phyloP scores from a whole-genome alignment of 1,284 basidiomycete genomes.

The Boletus holoroseus region DNA sequence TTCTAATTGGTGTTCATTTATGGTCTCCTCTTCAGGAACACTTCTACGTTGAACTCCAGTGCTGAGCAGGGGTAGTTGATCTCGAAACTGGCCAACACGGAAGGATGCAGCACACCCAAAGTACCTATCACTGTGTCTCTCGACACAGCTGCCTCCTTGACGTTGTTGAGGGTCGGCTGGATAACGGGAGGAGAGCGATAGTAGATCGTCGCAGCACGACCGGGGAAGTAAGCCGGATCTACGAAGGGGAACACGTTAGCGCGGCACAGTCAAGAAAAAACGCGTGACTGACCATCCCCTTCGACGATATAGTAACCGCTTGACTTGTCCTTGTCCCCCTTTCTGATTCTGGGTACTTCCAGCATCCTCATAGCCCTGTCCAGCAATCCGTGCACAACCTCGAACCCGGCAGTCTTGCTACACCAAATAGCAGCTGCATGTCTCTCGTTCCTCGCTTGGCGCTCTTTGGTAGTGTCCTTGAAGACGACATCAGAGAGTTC shows the following conservation, averaged over 20 bases:
- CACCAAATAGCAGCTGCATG: slow-evolving; percentile 91
- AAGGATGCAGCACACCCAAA: slow-evolving; percentile 87
- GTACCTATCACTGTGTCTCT: slow-evolving; percentile 73
- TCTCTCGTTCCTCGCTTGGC: slow-evolving; percentile 83
- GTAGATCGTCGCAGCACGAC: slow-evolving; percentile 86
- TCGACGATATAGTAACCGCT: slow-evolving; percentile 93
- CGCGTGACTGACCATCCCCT: slow-evolving; percentile 57
- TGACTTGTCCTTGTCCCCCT: slow-evolving; percentile 48
- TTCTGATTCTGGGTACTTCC: slow-evolving; percentile 76
- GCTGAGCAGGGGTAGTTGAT: slow-evolving; percentile 94
- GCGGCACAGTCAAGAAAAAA: background rate
- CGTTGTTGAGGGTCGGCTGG: slow-evolving; percentile 12
- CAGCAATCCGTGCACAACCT: slow-evolving; percentile 92
- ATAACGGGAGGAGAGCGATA: slow-evolving; percentile 58
- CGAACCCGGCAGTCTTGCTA: slow-evolving; percentile 95
- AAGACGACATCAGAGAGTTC: slow-evolving; percentile 92
- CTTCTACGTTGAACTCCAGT: slow-evolving; percentile 90
- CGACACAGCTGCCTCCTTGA: slow-evolving; percentile 25
- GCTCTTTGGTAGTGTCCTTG: slow-evolving; percentile 75
- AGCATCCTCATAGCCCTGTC: slow-evolving; percentile 95
- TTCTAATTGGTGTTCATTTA: slow-evolving; percentile 39
- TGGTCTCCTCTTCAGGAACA: slow-evolving; percentile 71
- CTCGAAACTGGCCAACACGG: slow-evolving; percentile 88
- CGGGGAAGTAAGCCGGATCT: slow-evolving; percentile 94
- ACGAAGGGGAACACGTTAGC: slow-evolving; percentile 8